Evolutionary conservation across 345 rosid species (phyloP), one percentile per base, ranked within the genome.

Genomic region (Anastatica hierochuntica): DNA sequence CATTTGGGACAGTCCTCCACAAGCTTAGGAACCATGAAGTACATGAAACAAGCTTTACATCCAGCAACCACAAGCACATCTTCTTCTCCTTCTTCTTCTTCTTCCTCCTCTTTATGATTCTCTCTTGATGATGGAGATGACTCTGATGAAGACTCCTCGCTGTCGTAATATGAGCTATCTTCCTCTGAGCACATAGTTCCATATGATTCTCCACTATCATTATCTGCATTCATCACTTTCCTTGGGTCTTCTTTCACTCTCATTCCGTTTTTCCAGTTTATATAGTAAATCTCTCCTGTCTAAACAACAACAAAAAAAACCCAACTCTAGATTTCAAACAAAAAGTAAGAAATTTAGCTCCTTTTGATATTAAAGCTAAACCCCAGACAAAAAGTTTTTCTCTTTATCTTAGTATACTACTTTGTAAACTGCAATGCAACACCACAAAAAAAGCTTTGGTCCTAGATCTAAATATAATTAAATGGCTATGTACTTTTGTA

Each of bases 31-130:
- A 90, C 89, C 98, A 90, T 87, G 82, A 79, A 82, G 70, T 90
- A 90, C 96, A 90, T 90, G 27, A 90, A 77, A 67, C 98, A 90
- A 71, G 80, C 78, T 74, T 87, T 90, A 83, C 98, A 90, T 55
- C 98, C 98, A 8, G 72, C 96, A 17, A 90, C 98, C 7, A 90
- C 98, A 72, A 90, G 66, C 24, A 90, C 95, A 18, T 72, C 75
- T 17, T 78, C 82, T 31, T 68, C 70, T 46, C 66, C 72, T 29
- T 48, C 68, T 5, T 57, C 67, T 10, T 17, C 49, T 3, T 62
- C 36, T 2, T 50, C 62, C 30, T 51, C 23, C 24, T 64, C 58
- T 49, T 64, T 41, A 4, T 49, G 63, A 42, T 60, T 55, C 19
- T 77, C 80, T 69, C 71, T 80, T 14, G 82, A 70, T 36, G 70